Evolutionary conservation across 306 rosid genomes (phyloP).

Genomic region (Gynostemma pentaphyllum): DNA sequence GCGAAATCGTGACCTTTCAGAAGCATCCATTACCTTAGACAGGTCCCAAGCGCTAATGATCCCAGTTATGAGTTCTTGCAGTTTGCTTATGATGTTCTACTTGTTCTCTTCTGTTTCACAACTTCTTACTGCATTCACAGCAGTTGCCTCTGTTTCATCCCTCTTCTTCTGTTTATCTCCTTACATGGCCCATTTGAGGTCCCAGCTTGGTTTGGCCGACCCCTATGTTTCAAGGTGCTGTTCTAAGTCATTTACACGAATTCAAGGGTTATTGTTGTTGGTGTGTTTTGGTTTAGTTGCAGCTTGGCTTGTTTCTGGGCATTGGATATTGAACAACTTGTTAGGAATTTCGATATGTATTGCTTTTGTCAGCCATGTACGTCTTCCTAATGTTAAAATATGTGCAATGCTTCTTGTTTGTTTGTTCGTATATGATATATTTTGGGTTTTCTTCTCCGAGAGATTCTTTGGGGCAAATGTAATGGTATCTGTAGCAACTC

Average conservation of each 20-base stretch:
- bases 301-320: slow-evolving; percentile 94
- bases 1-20: slow-evolving; percentile 64
- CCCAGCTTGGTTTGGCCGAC: slow-evolving; percentile 69
- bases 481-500: slow-evolving; percentile 98
- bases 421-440: slow-evolving; percentile 81
- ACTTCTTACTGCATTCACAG: slow-evolving; percentile 82
- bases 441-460: slow-evolving; percentile 98
- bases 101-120: slow-evolving; percentile 87
- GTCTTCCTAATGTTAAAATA: slow-evolving; percentile 84
- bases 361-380: slow-evolving; percentile 97
- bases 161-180: slow-evolving; percentile 84
- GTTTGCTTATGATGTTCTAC: slow-evolving; percentile 97
- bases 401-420: slow-evolving; percentile 95
- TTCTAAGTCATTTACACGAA: slow-evolving; percentile 75
- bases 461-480: slow-evolving; percentile 95
- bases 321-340: slow-evolving; percentile 86
- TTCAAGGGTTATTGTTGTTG: slow-evolving; percentile 57
- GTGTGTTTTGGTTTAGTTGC: slow-evolving; percentile 48
- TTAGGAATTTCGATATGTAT: slow-evolving; percentile 91
- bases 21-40: slow-evolving; percentile 82
- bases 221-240: slow-evolving; percentile 93
- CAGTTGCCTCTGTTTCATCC: slow-evolving; percentile 71
- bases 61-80: slow-evolving; percentile 92
- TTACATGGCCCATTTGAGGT: slow-evolving; percentile 46
- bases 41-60: slow-evolving; percentile 93